Percentiles rank a stretch among this genome's conserved stretches.
These are phyloP conservation scores for Nectriaceae sp. DNA, from an alignment of 2,329 filamentous ascomycete genomes.

Conservation along the genomic window DNA sequence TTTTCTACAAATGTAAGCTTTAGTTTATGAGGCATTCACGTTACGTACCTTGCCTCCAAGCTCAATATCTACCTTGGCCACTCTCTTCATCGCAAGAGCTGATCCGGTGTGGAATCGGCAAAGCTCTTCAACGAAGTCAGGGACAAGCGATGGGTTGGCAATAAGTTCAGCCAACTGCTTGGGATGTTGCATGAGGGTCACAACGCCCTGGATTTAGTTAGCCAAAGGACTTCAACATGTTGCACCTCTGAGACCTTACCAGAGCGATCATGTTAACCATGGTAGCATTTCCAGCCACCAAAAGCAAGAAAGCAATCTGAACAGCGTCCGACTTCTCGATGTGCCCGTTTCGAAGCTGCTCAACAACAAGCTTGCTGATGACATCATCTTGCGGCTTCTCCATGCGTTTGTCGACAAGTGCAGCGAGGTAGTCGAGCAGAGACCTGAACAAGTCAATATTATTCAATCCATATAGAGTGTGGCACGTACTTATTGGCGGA, in stretches of 20 bases:
- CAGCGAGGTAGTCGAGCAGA: constrained; percentile 46
- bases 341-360: constrained; percentile 42
- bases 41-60: constrained; percentile 40
- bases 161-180: constrained; percentile 44
- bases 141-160: constrained; percentile 37
- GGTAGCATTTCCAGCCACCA: constrained; percentile 54
- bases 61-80: constrained; percentile 48
- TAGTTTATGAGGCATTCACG: not conserved
- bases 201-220: constrained; percentile 38
- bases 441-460: constrained; percentile 28
- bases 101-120: constrained; percentile 51
- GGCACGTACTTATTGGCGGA: constrained; percentile 41
- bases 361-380: constrained; percentile 45
- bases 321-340: constrained; percentile 43
- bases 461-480: not conserved
- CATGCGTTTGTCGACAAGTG: constrained; percentile 42
- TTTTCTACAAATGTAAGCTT: constrained; percentile 31
- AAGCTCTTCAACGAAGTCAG: constrained; percentile 48
- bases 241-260: constrained; percentile 21
- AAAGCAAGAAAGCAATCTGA: constrained; percentile 50
- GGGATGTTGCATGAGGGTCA: constrained; percentile 46
- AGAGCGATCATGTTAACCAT: constrained; percentile 54
- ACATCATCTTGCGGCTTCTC: constrained; percentile 45
- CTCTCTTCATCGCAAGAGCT: constrained; percentile 48
- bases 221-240: fast-evolving